Conservation (phyloP, 2,329 filamentous ascomycete species). For the Sporothrix inflata region DNA sequence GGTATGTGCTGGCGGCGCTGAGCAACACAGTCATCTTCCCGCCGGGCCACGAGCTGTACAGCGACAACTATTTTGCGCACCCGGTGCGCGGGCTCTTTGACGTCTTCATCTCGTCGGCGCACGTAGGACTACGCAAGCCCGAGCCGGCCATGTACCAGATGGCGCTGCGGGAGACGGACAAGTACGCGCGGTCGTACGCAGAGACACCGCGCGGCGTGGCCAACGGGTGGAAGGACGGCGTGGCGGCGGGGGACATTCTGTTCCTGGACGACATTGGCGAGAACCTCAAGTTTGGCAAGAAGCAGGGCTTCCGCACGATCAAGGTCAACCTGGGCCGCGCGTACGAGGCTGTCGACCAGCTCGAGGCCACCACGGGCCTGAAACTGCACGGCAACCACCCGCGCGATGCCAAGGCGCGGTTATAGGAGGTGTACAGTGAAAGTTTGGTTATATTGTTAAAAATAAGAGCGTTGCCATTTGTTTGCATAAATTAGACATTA, state of each 20-base stretch:
- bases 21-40: slow-evolving; percentile 92
- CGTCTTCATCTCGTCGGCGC: slow-evolving; percentile 83
- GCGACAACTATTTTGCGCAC: slow-evolving; percentile 54
- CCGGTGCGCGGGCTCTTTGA: slow-evolving; percentile 75
- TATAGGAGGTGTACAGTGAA: slow-evolving; percentile 39
- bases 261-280: slow-evolving; percentile 95
- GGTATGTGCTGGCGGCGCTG: slow-evolving; percentile 77
- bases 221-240: slow-evolving; percentile 52
- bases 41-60: slow-evolving; percentile 67
- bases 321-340: slow-evolving; percentile 81
- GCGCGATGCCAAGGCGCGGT: slow-evolving; percentile 47
- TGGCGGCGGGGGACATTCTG: slow-evolving; percentile 70
- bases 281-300: slow-evolving; percentile 80
- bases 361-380: slow-evolving; percentile 76
- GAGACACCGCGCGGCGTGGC: slow-evolving; percentile 43
- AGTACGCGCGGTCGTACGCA: slow-evolving; percentile 60
- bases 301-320: slow-evolving; percentile 76
- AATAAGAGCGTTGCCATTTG: not conserved
- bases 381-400: slow-evolving; percentile 60
- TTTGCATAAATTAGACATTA: not conserved
- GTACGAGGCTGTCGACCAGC: slow-evolving; percentile 77
- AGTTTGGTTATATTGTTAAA: not conserved
- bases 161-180: slow-evolving; percentile 68
- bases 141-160: slow-evolving; percentile 79
- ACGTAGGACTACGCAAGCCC: slow-evolving; percentile 86